Evolutionary conservation across 306 rosid genomes (phyloP).

Genomic region (Citrullus amarus): DNA sequence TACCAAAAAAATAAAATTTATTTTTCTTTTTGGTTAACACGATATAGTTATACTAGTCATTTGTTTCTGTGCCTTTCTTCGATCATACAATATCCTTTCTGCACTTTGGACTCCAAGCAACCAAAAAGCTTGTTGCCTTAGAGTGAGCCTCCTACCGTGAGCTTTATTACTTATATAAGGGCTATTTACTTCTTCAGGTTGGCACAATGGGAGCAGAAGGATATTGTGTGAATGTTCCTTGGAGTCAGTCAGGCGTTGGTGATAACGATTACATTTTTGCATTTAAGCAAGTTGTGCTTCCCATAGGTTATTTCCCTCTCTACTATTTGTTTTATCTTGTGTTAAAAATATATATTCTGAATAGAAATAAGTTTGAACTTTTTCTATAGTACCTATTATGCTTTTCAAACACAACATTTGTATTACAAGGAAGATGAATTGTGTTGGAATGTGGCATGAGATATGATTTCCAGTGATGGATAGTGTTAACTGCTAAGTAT

Average conservation of each 20-base stretch:
- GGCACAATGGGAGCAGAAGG: constrained; percentile 97
- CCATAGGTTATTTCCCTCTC: constrained; percentile 54
- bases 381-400: background rate
- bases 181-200: constrained; percentile 42
- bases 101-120: background rate
- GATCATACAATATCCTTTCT: background rate
- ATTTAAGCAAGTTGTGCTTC: constrained; percentile 82
- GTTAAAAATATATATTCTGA: background rate
- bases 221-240: constrained; percentile 87
- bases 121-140: background rate
- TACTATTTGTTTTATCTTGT: background rate
- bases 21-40: background rate
- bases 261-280: constrained; percentile 87
- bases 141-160: background rate
- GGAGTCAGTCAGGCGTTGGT: constrained; percentile 86
- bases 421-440: background rate
- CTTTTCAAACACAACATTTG: background rate
- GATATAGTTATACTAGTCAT: background rate
- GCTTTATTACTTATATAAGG: background rate
- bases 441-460: background rate
- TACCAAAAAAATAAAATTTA: background rate
- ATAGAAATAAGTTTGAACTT: background rate
- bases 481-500: too few relatives aligned
- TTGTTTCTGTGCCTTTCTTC: background rate
- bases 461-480: background rate